Evolutionary conservation across 2,329 filamentous ascomycete genomes (phyloP), one percentile per base, ranked within the genome.

Genomic region (Epichloe bromicola): DNA sequence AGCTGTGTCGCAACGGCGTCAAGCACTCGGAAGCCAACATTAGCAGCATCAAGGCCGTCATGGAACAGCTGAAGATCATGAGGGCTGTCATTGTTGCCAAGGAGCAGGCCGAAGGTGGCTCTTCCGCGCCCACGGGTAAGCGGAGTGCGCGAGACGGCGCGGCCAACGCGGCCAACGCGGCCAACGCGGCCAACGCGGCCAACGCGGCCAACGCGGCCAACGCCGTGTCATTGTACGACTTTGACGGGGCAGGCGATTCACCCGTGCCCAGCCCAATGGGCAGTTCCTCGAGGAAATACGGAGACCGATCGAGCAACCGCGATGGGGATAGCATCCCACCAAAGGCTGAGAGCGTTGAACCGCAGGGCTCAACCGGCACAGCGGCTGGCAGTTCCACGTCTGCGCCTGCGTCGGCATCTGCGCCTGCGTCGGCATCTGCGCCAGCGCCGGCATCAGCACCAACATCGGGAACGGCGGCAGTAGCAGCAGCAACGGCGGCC

Each of bases 281-380:
- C 36, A 61, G 57, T 49, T 62, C 64, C 8, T 63, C 60, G 46
- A 58, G 63, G 41, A 70, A 70, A 49, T 63, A 65, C 37, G 67
- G 67, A 10, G 66, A 63, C 56, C 59, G 61, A 56, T 59, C 51
- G 54, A 72, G 66, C 54, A 68, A 70, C 33, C 63, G 65, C 3
- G 67, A 72, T 45, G 68, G 74, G 30, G 75, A 78, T 56, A 79
- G 76, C 53, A 70, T 75, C 14, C 75, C 77, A 1, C 71, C 73
- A 45, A 78, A 79, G 57, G 70, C 73, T 8, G 77, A 79, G 55
- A 79, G 76, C 60, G 75, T 73, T 34, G 75, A 79, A 61, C 76
- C 76, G 1, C 74, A 74, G 38, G 70, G 69, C 4, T 66, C 70
- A 23, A 47, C 34, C 8, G 48, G 47, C 12, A 47, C 48, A 15